phyloP scores from a whole-genome alignment of 352 stramenopile species.

The Phytopythium sindhum region DNA sequence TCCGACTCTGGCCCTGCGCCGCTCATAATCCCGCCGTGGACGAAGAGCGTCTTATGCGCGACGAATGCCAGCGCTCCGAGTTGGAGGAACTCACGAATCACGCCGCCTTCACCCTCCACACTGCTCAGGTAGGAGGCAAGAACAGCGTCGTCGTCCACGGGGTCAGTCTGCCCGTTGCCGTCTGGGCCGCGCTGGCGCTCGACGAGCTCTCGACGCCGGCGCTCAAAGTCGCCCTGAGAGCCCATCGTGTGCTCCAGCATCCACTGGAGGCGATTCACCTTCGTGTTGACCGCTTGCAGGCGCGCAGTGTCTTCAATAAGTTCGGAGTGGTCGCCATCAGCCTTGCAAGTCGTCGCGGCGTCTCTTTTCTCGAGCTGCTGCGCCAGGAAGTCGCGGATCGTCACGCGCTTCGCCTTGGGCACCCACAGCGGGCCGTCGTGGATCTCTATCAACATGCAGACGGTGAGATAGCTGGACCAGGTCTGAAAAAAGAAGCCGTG shows the following conservation, averaged over 20 bases:
- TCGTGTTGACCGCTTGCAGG: constrained; percentile 56
- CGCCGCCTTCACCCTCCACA: constrained; percentile 55
- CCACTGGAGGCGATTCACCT: constrained; percentile 83
- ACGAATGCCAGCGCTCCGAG: constrained; percentile 76
- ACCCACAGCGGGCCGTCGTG: constrained; percentile 69
- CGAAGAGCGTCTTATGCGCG: constrained; percentile 88
- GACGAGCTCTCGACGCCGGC: constrained; percentile 72
- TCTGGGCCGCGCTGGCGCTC: constrained; percentile 11
- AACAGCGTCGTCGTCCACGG: constrained; percentile 74
- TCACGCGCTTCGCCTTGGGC: constrained; percentile 47
- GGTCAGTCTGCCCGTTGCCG: background rate
- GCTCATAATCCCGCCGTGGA: constrained; percentile 88
- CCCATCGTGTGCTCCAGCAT: constrained; percentile 92
- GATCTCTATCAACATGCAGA: constrained; percentile 38
- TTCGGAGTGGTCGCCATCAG: background rate
- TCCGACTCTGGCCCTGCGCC: constrained; percentile 9
- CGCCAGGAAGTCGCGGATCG: constrained; percentile 42
- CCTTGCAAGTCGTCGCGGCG: background rate
- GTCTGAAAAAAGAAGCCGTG: too few species aligned
- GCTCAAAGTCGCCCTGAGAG: constrained; percentile 88
- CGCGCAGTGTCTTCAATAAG: constrained; percentile 1
- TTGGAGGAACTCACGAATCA: constrained; percentile 84
- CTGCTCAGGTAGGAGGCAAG: constrained; percentile 75
- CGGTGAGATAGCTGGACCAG: background rate
- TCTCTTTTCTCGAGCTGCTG: constrained; percentile 13